phyloP scores from a whole-genome alignment of 192 early-diverging fungal genomes.

The Ambispora gerdemannii region DNA sequence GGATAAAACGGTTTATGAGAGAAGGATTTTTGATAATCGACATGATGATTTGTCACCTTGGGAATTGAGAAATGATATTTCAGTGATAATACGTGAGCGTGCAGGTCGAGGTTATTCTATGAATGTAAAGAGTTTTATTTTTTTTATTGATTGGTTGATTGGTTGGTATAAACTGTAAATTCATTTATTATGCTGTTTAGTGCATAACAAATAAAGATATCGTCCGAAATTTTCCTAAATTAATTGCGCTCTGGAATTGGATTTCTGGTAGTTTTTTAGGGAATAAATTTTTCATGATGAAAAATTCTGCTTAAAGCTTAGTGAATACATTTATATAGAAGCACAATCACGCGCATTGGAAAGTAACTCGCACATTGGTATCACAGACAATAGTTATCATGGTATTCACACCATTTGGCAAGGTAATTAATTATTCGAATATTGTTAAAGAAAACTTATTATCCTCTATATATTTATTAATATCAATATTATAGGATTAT shows the following conservation, averaged over 20 bases:
- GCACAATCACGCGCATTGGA: conserved; percentile 43
- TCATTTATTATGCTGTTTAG: conserved; percentile 33
- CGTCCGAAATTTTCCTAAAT: conserved; percentile 48
- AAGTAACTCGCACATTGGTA: conserved; percentile 44
- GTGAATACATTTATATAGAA: conserved; percentile 23
- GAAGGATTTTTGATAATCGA: conserved; percentile 18
- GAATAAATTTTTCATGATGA: conserved; percentile 35
- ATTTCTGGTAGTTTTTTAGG: conserved; percentile 40
- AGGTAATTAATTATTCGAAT: conserved; percentile 15
- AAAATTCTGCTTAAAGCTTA: conserved; percentile 21
- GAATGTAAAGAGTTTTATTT: conserved; percentile 50
- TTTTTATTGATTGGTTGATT: conserved; percentile 13
- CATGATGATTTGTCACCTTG: not conserved
- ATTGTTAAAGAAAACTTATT: not conserved
- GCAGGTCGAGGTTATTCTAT: conserved; percentile 76
- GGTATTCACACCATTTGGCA: conserved; percentile 49
- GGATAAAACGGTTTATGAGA: conserved; percentile 1
- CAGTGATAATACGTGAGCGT: conserved; percentile 74
- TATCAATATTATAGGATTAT: conserved; percentile 32
- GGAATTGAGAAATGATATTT: conserved; percentile 61
- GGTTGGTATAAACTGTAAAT: conserved; percentile 35
- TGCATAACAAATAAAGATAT: conserved; percentile 43
- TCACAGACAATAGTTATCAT: conserved; percentile 53
- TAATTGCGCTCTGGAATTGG: conserved; percentile 53
- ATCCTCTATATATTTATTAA: conserved; percentile 13